These are phyloP conservation scores for Phytopythium aichiense DNA, from an alignment of 352 stramenopile species.

Conservation along the genomic window DNA sequence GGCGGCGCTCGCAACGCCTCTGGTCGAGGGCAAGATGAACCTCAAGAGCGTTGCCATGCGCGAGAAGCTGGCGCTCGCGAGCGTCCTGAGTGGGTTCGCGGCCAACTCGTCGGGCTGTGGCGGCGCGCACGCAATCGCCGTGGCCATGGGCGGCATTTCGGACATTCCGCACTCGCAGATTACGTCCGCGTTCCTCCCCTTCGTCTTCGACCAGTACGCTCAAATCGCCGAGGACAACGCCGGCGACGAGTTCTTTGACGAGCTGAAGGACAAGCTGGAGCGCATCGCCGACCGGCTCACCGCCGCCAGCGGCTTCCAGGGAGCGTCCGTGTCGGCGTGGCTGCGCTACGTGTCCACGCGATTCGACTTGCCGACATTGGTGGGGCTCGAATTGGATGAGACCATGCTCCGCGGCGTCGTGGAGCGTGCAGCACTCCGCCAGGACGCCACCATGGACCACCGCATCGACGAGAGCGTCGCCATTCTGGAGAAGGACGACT, in stretches of 20 bases:
- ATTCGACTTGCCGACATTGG: constrained; percentile 52
- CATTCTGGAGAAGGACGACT: constrained; percentile 61
- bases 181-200: constrained; percentile 51
- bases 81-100: constrained; percentile 48
- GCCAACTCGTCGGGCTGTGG: constrained; percentile 54
- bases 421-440: constrained; percentile 43
- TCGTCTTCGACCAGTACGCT: constrained; percentile 62
- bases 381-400: constrained; percentile 56
- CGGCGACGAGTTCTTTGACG: constrained; percentile 65
- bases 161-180: constrained; percentile 63
- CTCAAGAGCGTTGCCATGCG: constrained; percentile 51
- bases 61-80: constrained; percentile 50
- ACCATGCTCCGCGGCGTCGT: constrained; percentile 45
- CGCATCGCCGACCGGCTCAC: constrained; percentile 42
- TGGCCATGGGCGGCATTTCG: constrained; percentile 65
- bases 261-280: constrained; percentile 47
- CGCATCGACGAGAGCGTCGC: constrained; percentile 23
- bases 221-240: constrained; percentile 50
- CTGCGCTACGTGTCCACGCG: constrained; percentile 54
- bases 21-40: constrained; percentile 59
- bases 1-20: constrained; percentile 39
- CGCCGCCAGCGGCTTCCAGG: constrained; percentile 48
- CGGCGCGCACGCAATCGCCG: constrained; percentile 44
- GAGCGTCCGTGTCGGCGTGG: constrained; percentile 43
- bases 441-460: constrained; percentile 38